Conservation (phyloP, 192 early-diverging fungal genomes). For the Funneliformis mosseae region DNA sequence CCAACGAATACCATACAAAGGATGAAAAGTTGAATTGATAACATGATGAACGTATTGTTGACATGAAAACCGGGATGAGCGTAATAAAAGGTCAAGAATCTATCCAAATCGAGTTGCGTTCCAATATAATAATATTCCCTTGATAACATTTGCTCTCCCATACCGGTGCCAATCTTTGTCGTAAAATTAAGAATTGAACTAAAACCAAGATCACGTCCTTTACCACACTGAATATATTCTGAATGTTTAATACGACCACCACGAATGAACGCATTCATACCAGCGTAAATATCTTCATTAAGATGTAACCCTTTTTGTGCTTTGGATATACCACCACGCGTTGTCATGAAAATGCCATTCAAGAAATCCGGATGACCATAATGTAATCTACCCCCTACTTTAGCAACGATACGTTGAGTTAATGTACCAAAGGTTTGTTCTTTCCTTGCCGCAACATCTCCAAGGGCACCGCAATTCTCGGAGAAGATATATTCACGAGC, state of each 20-base stretch:
- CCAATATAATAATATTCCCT: constrained; percentile 91
- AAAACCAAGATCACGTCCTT: constrained; percentile 89
- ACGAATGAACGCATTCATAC: constrained; percentile 85
- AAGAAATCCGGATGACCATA: constrained; percentile 92
- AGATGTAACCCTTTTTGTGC: constrained; percentile 89
- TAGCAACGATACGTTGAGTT: constrained; percentile 84
- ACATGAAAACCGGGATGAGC: constrained; percentile 89
- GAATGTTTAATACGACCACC: constrained; percentile 88
- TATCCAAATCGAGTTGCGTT: constrained; percentile 79
- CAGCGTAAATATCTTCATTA: constrained; percentile 92
- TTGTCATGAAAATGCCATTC: constrained; percentile 87
- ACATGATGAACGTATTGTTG: constrained; percentile 87
- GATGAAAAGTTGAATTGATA: constrained; percentile 81
- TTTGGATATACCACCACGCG: constrained; percentile 82
- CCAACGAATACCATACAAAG: constrained; percentile 76
- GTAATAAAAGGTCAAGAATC: constrained; percentile 87
- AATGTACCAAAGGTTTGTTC: constrained; percentile 86
- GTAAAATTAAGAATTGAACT: constrained; percentile 87
- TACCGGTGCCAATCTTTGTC: constrained; percentile 89
- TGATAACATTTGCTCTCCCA: constrained; percentile 94
- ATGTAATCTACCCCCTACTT: constrained; percentile 80
- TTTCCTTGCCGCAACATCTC: constrained; percentile 87
- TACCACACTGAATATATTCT: constrained; percentile 91
- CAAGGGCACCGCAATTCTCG: constrained; percentile 79
- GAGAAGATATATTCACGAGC: constrained; percentile 87